Base-by-base conservation (phyloP, 2,329 filamentous ascomycete species). In the Sporothrix mexicana region DNA sequence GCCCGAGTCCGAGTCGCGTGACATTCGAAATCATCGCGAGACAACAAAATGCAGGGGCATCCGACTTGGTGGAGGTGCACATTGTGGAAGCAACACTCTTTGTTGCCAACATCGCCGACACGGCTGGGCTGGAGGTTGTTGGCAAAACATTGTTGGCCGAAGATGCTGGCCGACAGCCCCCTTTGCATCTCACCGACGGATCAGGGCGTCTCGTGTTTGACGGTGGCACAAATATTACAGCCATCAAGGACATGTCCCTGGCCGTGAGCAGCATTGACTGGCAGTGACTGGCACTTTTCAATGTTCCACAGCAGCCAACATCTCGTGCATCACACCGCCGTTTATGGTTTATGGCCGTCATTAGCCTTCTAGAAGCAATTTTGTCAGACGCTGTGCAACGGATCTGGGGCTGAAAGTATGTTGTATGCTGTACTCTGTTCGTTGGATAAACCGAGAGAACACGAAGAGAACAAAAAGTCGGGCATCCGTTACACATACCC, bases 291-390 rank as follows among this genome's bases (percentile, higher is more conserved):
- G 62, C 43, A 45, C 9, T 17, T 36, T 4, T 36, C 30, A 36
- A 36, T 51, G 64, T 67, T 51, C 7, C 64, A 67, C 64, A 36
- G 23, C 64, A 67, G 45, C 45, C 23, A 67, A 51, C 45, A 47
- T 7, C 45, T 17, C 5, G 8, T 51, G 25, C 2, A 53, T 68
- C 47, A 68, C 66, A 68, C 66, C 66, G 66, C 53, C 66, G 20
- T 68, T 68, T 68, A 36, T 53, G 51, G 20, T 68, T 68, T 68
- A 36, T 53, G 51, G 15, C 51, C 20, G 23, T 23, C 41, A 7
- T 43, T 20, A 15, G n/a, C 8, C 30, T 49, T 51, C 43, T 51
- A 67, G 64, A 51, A 51, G 64, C 8, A n/a, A 17, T 12, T 30
- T 15, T 25, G n/a, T 45, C 36, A 23, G 61, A 64, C 36, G 36